Percentiles rank a stretch among this genome's conserved stretches.
These are phyloP conservation scores for Cyberlindnera xylosilytica DNA, from an alignment of 805 yeast species.

Conservation along the genomic window DNA sequence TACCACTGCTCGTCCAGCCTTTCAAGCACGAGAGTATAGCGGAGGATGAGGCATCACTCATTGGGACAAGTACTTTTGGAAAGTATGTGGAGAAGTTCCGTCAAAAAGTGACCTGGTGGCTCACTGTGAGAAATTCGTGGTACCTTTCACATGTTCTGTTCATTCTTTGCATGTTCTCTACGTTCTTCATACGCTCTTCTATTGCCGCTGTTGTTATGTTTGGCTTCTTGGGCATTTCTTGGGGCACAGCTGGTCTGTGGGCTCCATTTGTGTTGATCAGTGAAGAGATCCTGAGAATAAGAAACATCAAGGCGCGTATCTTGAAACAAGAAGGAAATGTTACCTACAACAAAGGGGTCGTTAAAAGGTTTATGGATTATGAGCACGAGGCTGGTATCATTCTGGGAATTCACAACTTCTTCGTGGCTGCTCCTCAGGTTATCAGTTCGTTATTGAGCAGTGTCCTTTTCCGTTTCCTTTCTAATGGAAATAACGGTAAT, in stretches of 20 bases:
- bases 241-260: slow-evolving; percentile 63
- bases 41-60: slow-evolving; percentile 11
- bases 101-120: slow-evolving; percentile 15
- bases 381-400: slow-evolving; percentile 57
- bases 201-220: slow-evolving; percentile 45
- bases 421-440: slow-evolving; percentile 57
- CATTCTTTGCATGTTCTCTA: slow-evolving; percentile 43
- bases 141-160: slow-evolving; percentile 47
- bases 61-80: slow-evolving; percentile 2
- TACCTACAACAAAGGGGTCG: slow-evolving; percentile 18
- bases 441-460: slow-evolving; percentile 47
- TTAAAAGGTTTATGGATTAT: slow-evolving; percentile 34
- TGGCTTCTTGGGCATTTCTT: slow-evolving; percentile 53
- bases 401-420: slow-evolving; percentile 55
- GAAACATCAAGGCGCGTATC: slow-evolving; percentile 39
- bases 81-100: slow-evolving; percentile 14
- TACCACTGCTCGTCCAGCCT: slow-evolving; percentile 42
- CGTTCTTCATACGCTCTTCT: slow-evolving; percentile 43
- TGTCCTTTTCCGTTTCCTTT: slow-evolving; percentile 39
- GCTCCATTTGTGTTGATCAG: slow-evolving; percentile 62
- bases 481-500: slow-evolving; percentile 21
- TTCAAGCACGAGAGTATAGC: slow-evolving; percentile 19
- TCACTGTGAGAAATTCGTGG: slow-evolving; percentile 46
- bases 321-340: slow-evolving; percentile 15
- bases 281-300: slow-evolving; percentile 52